Conservation (phyloP, 2,329 filamentous ascomycete genomes). For the Penicillium italicum region DNA sequence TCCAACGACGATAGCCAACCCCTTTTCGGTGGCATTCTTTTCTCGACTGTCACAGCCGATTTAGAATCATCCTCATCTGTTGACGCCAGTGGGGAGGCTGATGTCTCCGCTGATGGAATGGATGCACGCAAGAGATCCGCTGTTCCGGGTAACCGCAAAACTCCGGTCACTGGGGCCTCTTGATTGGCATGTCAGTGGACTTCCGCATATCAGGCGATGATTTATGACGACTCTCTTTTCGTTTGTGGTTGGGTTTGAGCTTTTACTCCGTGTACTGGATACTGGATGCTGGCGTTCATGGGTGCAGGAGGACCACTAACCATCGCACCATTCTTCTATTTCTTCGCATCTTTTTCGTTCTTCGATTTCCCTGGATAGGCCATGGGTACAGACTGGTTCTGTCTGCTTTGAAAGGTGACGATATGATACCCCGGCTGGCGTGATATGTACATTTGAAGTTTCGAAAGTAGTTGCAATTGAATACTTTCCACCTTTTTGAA, state of each 20-base stretch:
- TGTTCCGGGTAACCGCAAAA: conserved; percentile 17
- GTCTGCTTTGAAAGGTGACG: conserved; percentile 23
- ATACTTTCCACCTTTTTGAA: neutral
- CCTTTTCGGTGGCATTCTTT: conserved; percentile 32
- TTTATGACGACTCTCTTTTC: conserved; percentile 21
- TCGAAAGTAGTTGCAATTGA: conserved; percentile 13
- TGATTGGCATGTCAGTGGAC: neutral
- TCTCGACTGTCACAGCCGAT: conserved; percentile 30
- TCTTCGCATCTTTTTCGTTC: conserved; percentile 3
- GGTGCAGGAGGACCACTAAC: neutral
- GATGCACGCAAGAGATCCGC: conserved; percentile 27
- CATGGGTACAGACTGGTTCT: conserved; percentile 19
- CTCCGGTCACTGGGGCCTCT: conserved; percentile 10
- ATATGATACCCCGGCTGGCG: conserved; percentile 32
- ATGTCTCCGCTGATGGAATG: conserved; percentile 14
- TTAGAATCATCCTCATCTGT: conserved; percentile 20
- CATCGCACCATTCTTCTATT: conserved; percentile 1
- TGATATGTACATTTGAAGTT: conserved; percentile 11
- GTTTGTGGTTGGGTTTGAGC: conserved; percentile 3
- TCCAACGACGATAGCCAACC: conserved; percentile 34
- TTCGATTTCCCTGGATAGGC: conserved; percentile 5
- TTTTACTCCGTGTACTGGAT: neutral
- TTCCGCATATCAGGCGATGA: conserved; percentile 10
- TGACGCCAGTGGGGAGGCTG: conserved; percentile 20
- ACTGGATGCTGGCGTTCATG: conserved; percentile 18